Percentiles rank a stretch among this genome's conserved stretches.
Conservation (phyloP, 805 yeast species). For the Yamadazyma paraphyllophila region DNA sequence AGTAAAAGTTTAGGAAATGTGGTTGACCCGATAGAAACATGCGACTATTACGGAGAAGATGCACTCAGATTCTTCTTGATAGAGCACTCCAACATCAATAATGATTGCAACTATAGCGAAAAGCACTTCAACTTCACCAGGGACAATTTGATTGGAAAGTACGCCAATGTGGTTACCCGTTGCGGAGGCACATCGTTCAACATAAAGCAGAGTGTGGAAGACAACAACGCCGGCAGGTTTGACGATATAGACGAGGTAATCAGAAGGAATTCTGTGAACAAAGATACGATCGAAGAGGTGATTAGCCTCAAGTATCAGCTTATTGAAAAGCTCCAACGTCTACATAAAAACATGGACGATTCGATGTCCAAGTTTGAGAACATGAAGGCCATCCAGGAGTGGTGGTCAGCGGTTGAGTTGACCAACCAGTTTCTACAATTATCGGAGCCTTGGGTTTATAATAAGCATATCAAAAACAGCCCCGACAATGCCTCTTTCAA, state of each 20-base stretch:
- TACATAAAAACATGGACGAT: slow-evolving; percentile 40
- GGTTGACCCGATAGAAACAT: slow-evolving; percentile 78
- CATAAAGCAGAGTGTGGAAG: slow-evolving; percentile 44
- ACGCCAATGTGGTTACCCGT: slow-evolving; percentile 75
- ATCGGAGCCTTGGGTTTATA: slow-evolving; percentile 72
- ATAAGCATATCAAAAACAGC: slow-evolving; percentile 21
- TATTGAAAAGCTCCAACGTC: slow-evolving; percentile 26
- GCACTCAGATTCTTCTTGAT: slow-evolving; percentile 71
- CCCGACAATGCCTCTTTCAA: slow-evolving; percentile 16
- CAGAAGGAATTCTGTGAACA: slow-evolving; percentile 10
- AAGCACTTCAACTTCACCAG: slow-evolving; percentile 50
- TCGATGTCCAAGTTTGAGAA: slow-evolving; percentile 49
- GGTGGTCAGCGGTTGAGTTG: slow-evolving; percentile 58
- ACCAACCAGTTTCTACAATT: slow-evolving; percentile 69
- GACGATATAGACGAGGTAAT: slow-evolving; percentile 24
- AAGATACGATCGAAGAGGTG: slow-evolving; percentile 14
- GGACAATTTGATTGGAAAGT: slow-evolving; percentile 72
- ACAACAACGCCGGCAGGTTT: slow-evolving; percentile 20
- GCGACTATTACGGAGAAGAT: slow-evolving; percentile 66
- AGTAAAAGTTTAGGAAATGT: slow-evolving; percentile 91
- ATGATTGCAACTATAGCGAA: slow-evolving; percentile 79
- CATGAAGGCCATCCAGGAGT: slow-evolving; percentile 51
- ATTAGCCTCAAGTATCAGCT: slow-evolving; percentile 21
- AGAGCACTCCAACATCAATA: slow-evolving; percentile 69
- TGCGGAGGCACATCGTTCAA: slow-evolving; percentile 69